These are phyloP conservation scores for Aechmea fasciata DNA, from an alignment of 176 grass and related monocot species.

Conservation along the genomic window DNA sequence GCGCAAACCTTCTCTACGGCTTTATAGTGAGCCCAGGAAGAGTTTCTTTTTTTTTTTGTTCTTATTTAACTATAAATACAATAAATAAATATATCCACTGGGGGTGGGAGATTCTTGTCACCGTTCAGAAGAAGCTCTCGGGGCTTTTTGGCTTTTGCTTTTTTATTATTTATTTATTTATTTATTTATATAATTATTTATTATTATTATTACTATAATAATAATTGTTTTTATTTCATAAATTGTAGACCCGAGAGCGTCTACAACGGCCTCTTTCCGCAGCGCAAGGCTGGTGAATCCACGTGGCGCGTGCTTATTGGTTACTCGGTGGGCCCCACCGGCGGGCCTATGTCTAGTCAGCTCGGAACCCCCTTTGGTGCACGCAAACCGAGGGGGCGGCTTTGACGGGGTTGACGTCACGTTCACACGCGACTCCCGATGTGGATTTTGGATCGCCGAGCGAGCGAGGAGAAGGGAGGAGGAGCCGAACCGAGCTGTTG, in stretches of 20 bases:
- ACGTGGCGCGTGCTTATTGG: constrained; percentile 35
- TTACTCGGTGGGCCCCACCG: constrained; percentile 33
- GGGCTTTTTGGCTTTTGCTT: constrained; percentile 59
- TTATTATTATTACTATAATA: no score
- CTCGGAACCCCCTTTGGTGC: constrained; percentile 56
- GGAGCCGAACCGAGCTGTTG: neutral
- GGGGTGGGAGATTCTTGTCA: constrained; percentile 34
- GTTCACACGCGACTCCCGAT: constrained; percentile 79
- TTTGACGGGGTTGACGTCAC: constrained; percentile 79
- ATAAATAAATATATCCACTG: neutral
- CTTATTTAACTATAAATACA: constrained; percentile 10
- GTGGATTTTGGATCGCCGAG: constrained; percentile 61
- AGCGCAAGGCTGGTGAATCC: constrained; percentile 14
- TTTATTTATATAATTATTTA: neutral
- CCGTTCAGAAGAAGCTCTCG: constrained; percentile 53
- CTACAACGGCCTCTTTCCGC: constrained; percentile 60
- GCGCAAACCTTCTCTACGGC: constrained; percentile 8
- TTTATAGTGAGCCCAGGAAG: constrained; percentile 45
- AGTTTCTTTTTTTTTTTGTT: constrained; percentile 34
- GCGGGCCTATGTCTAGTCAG: constrained; percentile 46
- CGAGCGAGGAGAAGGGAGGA: neutral
- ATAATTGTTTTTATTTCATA: no score
- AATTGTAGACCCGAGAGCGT: constrained; percentile 28
- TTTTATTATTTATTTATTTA: constrained; percentile 29
- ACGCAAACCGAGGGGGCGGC: constrained; percentile 29